phyloP scores from a whole-genome alignment of 2,329 filamentous ascomycete species.

The Metarhizium sp. region DNA sequence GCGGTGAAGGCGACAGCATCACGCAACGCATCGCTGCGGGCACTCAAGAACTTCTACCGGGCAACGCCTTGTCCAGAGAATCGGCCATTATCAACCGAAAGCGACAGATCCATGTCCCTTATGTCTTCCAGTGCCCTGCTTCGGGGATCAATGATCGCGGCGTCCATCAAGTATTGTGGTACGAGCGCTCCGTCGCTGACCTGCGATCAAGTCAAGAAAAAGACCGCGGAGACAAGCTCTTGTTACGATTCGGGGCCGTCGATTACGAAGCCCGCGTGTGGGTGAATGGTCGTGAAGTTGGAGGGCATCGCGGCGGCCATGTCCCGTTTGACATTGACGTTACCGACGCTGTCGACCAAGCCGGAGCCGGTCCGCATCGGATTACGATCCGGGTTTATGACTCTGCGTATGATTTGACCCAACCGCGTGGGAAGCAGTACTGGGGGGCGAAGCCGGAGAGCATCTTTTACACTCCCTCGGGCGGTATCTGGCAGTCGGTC shows the following conservation, averaged over 20 bases:
- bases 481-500: no score
- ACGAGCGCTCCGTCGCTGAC: no score
- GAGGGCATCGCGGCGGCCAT: slow-evolving; percentile 48
- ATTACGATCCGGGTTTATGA: slow-evolving; percentile 52
- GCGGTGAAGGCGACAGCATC: no score
- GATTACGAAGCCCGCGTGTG: slow-evolving; percentile 28
- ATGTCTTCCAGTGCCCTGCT: slow-evolving; percentile 54
- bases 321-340: slow-evolving; percentile 50
- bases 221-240: no score
- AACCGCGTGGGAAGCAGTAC: slow-evolving; percentile 49
- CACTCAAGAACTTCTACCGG: no score
- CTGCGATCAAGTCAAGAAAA: no score
- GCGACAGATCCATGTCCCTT: slow-evolving; percentile 51
- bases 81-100: slow-evolving; percentile 27
- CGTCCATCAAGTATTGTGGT: slow-evolving; percentile 53
- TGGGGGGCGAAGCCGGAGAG: no score
- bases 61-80: no score
- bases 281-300: slow-evolving; percentile 42
- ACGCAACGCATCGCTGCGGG: no score
- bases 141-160: slow-evolving; percentile 53
- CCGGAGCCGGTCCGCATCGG: slow-evolving; percentile 19
- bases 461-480: no score
- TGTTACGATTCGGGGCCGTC: no score
- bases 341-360: slow-evolving; percentile 34
- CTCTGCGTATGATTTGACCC: slow-evolving; percentile 53